Evolutionary conservation across 2,329 filamentous ascomycete genomes (phyloP).

Genomic region (Pseudodiploospora longispora): DNA sequence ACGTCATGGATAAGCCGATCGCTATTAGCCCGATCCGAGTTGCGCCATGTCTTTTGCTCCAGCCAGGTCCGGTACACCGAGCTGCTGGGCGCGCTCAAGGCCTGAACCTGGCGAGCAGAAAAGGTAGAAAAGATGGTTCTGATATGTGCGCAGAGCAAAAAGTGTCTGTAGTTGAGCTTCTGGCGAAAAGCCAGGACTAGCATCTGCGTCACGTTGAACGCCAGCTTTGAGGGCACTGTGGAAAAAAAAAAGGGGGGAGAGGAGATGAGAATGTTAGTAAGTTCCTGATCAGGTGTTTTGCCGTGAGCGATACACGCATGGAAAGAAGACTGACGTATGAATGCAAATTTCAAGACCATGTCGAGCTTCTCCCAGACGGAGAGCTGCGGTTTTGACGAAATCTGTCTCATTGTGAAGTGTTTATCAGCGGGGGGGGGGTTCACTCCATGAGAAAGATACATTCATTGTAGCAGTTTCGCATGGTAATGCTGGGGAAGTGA

Average conservation of each 20-base stretch:
- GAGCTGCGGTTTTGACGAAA: conserved; percentile 12
- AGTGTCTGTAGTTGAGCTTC: conserved; percentile 10
- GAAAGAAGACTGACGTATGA: conserved; percentile 10
- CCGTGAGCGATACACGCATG: too few relatives aligned
- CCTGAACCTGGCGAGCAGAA: conserved; percentile 15
- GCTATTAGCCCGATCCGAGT: conserved; percentile 6
- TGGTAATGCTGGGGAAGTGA: too few relatives aligned
- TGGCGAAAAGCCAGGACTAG: conserved; percentile 11
- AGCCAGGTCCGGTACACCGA: conserved; percentile 17
- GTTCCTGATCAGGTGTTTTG: too few relatives aligned
- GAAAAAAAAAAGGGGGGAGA: too few relatives aligned
- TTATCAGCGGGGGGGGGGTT: too few relatives aligned
- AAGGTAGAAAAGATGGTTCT: conserved; percentile 13
- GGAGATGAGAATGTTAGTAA: too few relatives aligned
- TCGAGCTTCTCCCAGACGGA: conserved; percentile 12
- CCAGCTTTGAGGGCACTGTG: conserved; percentile 10
- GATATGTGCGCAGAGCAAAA: conserved; percentile 10
- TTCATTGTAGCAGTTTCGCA: too few relatives aligned
- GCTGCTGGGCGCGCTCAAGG: conserved; percentile 11
- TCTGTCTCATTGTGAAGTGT: too few relatives aligned
- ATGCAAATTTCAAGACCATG: conserved; percentile 9
- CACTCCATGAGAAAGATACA: too few relatives aligned
- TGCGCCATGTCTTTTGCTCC: conserved; percentile 10
- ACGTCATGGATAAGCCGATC: conserved; percentile 12
- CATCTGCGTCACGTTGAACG: conserved; percentile 6